Evolutionary conservation across 2,329 filamentous ascomycete species (phyloP).

Genomic region (Coniella lustricola): DNA sequence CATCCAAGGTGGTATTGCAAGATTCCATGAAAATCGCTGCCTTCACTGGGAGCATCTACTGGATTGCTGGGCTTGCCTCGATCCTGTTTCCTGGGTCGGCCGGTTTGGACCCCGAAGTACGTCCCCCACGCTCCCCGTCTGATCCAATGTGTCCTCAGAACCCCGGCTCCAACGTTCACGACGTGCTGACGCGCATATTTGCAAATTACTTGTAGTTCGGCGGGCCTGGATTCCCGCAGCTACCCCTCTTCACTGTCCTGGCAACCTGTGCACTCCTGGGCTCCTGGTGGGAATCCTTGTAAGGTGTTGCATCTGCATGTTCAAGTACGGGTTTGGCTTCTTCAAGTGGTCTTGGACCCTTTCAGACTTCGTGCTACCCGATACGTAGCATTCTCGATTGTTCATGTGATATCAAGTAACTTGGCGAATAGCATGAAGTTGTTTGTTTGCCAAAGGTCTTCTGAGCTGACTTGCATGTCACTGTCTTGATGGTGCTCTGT

Average conservation of each 20-base stretch:
- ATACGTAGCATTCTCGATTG: too few relatives aligned
- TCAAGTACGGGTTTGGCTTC: too few relatives aligned
- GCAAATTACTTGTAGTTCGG: constrained; percentile 24
- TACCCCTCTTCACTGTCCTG: constrained; percentile 24
- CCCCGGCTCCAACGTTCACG: not conserved
- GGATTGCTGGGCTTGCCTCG: constrained; percentile 31
- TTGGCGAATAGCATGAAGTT: too few relatives aligned
- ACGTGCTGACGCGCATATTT: not conserved
- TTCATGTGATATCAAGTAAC: too few relatives aligned
- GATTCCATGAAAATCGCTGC: constrained; percentile 29
- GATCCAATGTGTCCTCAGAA: too few relatives aligned
- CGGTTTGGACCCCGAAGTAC: constrained; percentile 32
- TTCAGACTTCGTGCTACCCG: too few relatives aligned
- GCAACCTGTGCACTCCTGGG: constrained; percentile 19
- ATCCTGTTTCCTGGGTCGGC: constrained; percentile 32
- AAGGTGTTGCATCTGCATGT: not conserved
- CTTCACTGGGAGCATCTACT: constrained; percentile 34
- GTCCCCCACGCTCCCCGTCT: not conserved
- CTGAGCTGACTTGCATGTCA: too few relatives aligned
- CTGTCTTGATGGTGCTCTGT: too few relatives aligned
- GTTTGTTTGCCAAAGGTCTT: too few relatives aligned
- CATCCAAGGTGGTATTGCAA: constrained; percentile 19
- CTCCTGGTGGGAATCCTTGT: constrained; percentile 9
- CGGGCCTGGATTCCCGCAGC: constrained; percentile 35
- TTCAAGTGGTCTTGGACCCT: too few relatives aligned